These are phyloP conservation scores for Friedmanniomyces simplex DNA, from an alignment of 495 filamentous ascomycete genomes.

Conservation along the genomic window DNA sequence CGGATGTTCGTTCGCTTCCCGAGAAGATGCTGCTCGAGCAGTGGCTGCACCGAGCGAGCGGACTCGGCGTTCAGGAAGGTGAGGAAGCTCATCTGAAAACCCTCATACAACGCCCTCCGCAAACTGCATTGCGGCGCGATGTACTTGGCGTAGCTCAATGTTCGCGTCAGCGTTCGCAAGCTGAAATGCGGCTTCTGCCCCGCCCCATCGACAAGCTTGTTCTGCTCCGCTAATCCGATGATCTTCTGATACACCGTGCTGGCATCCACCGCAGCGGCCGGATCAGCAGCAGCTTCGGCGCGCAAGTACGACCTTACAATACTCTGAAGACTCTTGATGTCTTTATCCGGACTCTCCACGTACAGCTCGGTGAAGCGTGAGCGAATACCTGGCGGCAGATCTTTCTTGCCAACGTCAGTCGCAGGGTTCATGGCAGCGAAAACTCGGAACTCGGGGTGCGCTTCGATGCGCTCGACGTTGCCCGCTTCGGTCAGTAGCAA, in stretches of 20 bases:
- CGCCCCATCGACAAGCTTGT: conserved; percentile 81
- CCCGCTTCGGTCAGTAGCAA: conserved; percentile 87
- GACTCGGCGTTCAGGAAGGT: conserved; percentile 74
- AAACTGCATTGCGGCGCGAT: conserved; percentile 80
- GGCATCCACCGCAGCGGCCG: conserved; percentile 60
- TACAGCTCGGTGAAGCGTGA: conserved; percentile 92
- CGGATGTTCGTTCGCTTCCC: conserved; percentile 52
- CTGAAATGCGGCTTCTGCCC: conserved; percentile 93
- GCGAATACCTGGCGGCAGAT: conserved; percentile 72
- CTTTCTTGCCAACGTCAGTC: conserved; percentile 91
- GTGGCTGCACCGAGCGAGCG: conserved; percentile 60
- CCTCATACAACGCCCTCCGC: conserved; percentile 79
- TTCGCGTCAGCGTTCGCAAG: conserved; percentile 84
- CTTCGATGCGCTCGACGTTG: conserved; percentile 74
- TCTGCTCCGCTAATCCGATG: conserved; percentile 68
- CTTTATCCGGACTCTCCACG: conserved; percentile 75
- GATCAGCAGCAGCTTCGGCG: conserved; percentile 50
- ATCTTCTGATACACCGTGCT: conserved; percentile 77
- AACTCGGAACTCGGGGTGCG: conserved; percentile 87
- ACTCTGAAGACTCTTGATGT: conserved; percentile 67
- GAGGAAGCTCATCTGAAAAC: conserved; percentile 96
- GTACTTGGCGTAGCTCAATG: conserved; percentile 74
- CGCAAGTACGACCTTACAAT: conserved; percentile 82
- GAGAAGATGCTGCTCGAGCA: conserved; percentile 74
- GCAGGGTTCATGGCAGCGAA: conserved; percentile 99